A percentile compares a stretch with the other conserved stretches of the same genome.
These are phyloP conservation scores for Fonsecaea monophora DNA, from an alignment of 2,329 filamentous ascomycete species.

Conservation along the genomic window DNA sequence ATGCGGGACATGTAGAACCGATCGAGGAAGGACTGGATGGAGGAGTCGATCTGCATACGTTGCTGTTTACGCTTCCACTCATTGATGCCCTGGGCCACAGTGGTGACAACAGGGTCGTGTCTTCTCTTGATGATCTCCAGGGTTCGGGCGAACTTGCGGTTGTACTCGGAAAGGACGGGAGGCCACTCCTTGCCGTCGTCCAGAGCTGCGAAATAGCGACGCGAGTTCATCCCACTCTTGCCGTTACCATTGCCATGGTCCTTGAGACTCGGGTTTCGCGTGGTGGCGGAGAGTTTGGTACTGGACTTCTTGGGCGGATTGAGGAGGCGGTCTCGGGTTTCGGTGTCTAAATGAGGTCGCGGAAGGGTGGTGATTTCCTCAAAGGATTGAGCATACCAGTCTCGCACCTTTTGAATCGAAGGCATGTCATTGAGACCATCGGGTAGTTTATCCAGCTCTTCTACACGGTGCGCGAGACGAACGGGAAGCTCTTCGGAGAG, in stretches of 20 bases:
- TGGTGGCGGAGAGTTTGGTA: constrained; percentile 78
- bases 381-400: constrained; percentile 99
- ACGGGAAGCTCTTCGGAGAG: constrained; percentile 98
- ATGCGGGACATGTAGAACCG: constrained; percentile 99
- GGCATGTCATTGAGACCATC: constrained; percentile 98
- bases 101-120: constrained; percentile 96
- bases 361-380: constrained; percentile 95
- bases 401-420: constrained; percentile 90
- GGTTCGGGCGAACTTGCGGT: constrained; percentile 85
- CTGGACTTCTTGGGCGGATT: constrained; percentile 57
- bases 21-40: constrained; percentile 96
- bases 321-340: constrained; percentile 80
- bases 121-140: constrained; percentile 93
- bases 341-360: constrained; percentile 75
- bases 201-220: constrained; percentile 89
- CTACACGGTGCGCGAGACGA: constrained; percentile 91
- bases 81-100: constrained; percentile 94
- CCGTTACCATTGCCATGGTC: constrained; percentile 67
- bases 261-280: constrained; percentile 85
- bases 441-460: constrained; percentile 88
- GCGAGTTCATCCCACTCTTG: constrained; percentile 59
- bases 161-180: constrained; percentile 91
- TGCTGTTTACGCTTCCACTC: constrained; percentile 97
- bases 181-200: constrained; percentile 92
- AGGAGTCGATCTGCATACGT: constrained; percentile 94